Evolutionary conservation across 257 asterid species (phyloP).

Genomic region (Ehretia macrophylla): DNA sequence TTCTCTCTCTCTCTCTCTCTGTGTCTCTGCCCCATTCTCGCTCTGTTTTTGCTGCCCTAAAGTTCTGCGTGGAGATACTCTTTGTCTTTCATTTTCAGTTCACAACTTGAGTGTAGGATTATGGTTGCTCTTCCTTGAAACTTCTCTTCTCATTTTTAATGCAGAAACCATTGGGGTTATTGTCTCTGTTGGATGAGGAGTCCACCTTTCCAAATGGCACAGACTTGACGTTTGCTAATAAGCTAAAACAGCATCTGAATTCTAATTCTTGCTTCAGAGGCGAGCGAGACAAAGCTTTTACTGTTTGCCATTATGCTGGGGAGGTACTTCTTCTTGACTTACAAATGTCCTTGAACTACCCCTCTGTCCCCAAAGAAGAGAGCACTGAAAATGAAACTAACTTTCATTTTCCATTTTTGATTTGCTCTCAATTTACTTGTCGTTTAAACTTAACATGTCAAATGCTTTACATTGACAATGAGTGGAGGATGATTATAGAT

Average conservation of each 20-base stretch:
- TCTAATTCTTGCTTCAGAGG: constrained; percentile 83
- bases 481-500: no score
- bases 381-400: neutral
- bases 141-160: constrained; percentile 16
- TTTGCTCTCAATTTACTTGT: no score
- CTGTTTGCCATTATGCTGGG: constrained; percentile 94
- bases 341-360: neutral
- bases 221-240: constrained; percentile 89
- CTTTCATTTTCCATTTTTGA: neutral
- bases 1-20: no score
- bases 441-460: no score
- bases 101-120: constrained; percentile 1
- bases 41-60: no score
- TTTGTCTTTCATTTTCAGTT: constrained; percentile 1
- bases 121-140: constrained; percentile 1
- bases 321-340: constrained; percentile 46
- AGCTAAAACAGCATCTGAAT: constrained; percentile 83
- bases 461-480: no score
- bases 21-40: no score
- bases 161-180: constrained; percentile 93
- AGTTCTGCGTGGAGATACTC: neutral
- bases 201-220: constrained; percentile 97
- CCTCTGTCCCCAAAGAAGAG: neutral
- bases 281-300: constrained; percentile 78
- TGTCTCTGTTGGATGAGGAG: constrained; percentile 92